Percentiles rank a stretch among this genome's conserved stretches.
phyloP scores from a whole-genome alignment of 352 stramenopile species.

The Phytophthora tubulina region DNA sequence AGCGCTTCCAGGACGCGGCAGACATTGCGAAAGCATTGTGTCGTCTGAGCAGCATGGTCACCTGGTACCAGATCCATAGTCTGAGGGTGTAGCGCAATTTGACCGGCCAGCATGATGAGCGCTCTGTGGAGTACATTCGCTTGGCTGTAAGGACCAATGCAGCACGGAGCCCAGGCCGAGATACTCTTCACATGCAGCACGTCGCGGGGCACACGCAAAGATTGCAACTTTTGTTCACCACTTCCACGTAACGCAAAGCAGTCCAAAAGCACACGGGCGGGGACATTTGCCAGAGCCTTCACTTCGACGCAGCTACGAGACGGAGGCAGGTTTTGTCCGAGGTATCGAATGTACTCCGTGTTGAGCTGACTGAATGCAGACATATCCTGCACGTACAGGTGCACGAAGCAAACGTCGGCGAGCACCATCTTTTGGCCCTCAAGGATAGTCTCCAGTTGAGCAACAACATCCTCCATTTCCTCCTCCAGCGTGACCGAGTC shows the following conservation, averaged over 20 bases:
- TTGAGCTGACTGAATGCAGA: constrained; percentile 94
- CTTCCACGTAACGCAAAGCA: constrained; percentile 88
- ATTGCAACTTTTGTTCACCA: constrained; percentile 66
- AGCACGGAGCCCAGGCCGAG: constrained; percentile 97
- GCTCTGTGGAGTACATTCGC: constrained; percentile 93
- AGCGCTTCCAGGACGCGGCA: constrained; percentile 77
- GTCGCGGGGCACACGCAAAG: constrained; percentile 72
- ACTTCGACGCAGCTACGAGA: constrained; percentile 92
- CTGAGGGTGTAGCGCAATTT: constrained; percentile 96
- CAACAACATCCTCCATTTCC: constrained; percentile 71
- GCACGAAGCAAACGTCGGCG: constrained; percentile 95
- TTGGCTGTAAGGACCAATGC: constrained; percentile 99
- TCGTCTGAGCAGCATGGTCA: constrained; percentile 51
- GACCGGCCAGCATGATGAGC: constrained; percentile 96
- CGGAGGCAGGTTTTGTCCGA: constrained; percentile 83
- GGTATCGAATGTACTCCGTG: constrained; percentile 93
- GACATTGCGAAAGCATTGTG: constrained; percentile 74
- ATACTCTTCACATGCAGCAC: constrained; percentile 97
- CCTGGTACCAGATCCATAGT: constrained; percentile 93
- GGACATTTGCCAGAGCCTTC: constrained; percentile 53
- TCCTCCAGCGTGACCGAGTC: constrained; percentile 58
- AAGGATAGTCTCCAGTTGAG: constrained; percentile 52
- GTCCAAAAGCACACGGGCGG: constrained; percentile 90
- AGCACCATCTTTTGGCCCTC: constrained; percentile 61
- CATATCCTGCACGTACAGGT: constrained; percentile 98